Percentiles rank a stretch among this genome's conserved stretches.
These are phyloP conservation scores for Hygrocybe punicea DNA, from an alignment of 768 basidiomycete genomes.

Conservation along the genomic window DNA sequence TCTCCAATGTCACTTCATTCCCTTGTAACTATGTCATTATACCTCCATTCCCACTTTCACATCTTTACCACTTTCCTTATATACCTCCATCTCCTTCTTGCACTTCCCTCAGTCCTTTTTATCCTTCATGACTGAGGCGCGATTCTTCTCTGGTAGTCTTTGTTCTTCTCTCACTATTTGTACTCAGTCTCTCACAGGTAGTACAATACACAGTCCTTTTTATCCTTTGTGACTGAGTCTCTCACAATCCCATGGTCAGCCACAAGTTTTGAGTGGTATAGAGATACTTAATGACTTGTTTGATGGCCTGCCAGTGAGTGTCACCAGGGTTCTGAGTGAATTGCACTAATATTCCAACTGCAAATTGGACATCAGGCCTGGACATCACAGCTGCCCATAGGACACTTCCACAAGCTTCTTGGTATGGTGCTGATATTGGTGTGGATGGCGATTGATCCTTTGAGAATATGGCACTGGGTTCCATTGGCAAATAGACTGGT, in stretches of 20 bases:
- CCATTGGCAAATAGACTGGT: not conserved
- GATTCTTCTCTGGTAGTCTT: not conserved
- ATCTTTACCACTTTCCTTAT: not conserved
- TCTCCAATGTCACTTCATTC: not conserved
- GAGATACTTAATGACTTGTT: not conserved
- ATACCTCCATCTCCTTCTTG: not conserved
- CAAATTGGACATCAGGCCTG: not conserved
- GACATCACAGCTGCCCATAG: not conserved
- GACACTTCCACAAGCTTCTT: not conserved
- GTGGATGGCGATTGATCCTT: not conserved
- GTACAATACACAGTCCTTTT: too few species aligned
- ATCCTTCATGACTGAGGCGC: not conserved
- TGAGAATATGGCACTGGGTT: not conserved
- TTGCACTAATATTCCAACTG: not conserved
- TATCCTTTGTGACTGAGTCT: too few species aligned
- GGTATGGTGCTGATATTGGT: not conserved
- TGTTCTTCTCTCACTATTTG: not conserved
- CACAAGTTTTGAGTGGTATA: not conserved
- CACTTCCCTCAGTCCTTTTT: not conserved
- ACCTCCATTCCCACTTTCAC: not conserved
- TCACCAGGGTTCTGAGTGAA: constrained; percentile 2
- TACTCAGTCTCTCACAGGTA: not conserved
- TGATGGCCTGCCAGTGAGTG: constrained; percentile 1
- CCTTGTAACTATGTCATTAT: not conserved
- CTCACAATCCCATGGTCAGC: not conserved